Conservation (phyloP, 2,329 filamentous ascomycete species). For the Rutstroemia sp. region DNA sequence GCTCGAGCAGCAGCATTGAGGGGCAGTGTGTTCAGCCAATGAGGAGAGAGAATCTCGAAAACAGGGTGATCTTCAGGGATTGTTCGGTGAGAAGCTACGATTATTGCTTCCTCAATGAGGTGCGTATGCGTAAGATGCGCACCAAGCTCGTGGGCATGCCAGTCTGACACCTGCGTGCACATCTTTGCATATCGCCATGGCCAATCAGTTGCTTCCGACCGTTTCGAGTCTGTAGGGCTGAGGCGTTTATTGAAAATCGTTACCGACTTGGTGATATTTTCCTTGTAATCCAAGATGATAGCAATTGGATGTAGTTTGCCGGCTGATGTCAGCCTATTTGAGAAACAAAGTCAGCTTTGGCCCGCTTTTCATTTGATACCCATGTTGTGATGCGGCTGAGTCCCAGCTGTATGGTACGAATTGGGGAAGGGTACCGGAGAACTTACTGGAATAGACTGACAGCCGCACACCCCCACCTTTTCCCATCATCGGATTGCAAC, state of each 20-base stretch:
- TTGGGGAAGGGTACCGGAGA: slow-evolving; percentile 2
- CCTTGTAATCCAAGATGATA: slow-evolving; percentile 41
- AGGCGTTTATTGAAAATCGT: slow-evolving; percentile 41
- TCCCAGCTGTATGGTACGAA: background rate
- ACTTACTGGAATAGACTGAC: slow-evolving; percentile 38
- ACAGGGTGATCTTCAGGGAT: slow-evolving; percentile 37
- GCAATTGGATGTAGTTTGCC: slow-evolving; percentile 42
- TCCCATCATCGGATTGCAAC: slow-evolving; percentile 13
- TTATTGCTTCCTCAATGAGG: slow-evolving; percentile 41
- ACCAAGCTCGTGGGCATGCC: slow-evolving; percentile 39
- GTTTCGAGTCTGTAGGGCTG: slow-evolving; percentile 25
- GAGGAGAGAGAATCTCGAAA: slow-evolving; percentile 37
- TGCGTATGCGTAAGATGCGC: slow-evolving; percentile 40
- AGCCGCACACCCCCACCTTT: slow-evolving; percentile 29
- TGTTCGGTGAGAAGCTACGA: slow-evolving; percentile 38
- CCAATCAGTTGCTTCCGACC: slow-evolving; percentile 38
- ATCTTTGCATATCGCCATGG: slow-evolving; percentile 46
- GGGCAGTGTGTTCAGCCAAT: slow-evolving; percentile 43
- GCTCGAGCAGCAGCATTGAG: slow-evolving; percentile 40
- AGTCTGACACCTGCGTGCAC: slow-evolving; percentile 40
- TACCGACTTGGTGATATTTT: slow-evolving; percentile 36
- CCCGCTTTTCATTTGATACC: background rate
- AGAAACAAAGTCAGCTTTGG: background rate
- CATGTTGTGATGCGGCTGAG: too few relatives aligned
- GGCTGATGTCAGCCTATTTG: slow-evolving; percentile 16